Evolutionary conservation across 1,284 basidiomycete genomes (phyloP).

Genomic region (Fomitopsis pinicola): DNA sequence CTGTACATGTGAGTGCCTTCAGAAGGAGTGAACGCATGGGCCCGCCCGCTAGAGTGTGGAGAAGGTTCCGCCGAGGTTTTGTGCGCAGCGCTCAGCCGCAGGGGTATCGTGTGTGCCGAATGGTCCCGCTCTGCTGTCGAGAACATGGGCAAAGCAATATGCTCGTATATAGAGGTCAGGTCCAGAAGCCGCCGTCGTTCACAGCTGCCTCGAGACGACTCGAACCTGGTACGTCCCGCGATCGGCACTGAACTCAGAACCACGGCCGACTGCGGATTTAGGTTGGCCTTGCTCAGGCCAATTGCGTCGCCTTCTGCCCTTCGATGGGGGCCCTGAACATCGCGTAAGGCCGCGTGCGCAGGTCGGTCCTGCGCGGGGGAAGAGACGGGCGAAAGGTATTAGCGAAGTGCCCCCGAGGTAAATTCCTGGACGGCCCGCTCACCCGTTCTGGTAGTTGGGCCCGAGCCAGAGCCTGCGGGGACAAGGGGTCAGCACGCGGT

Average conservation of each 20-base stretch:
- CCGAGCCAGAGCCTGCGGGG: constrained; percentile 17
- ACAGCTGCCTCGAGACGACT: too few relatives aligned
- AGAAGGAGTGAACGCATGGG: too few relatives aligned
- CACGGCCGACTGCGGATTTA: neutral
- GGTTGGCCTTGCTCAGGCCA: neutral
- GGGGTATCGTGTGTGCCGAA: neutral
- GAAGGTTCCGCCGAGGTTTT: neutral
- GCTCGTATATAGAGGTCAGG: too few relatives aligned
- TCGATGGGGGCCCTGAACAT: constrained; percentile 12
- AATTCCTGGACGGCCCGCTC: neutral
- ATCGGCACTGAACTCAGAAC: too few relatives aligned
- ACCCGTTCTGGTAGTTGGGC: constrained; percentile 22
- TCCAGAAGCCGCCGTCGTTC: too few relatives aligned
- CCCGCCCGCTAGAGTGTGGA: neutral
- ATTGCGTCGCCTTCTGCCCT: constrained; percentile 7
- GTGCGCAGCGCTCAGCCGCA: neutral
- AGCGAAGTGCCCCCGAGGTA: neutral
- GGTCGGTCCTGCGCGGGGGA: constrained; percentile 4
- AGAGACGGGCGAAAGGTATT: neutral
- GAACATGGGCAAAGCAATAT: too few relatives aligned
- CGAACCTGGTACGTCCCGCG: too few relatives aligned
- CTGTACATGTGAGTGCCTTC: too few relatives aligned
- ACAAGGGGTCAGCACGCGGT: neutral
- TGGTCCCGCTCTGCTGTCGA: neutral
- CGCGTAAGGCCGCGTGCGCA: constrained; percentile 10